Conservation (phyloP, 1,284 basidiomycete genomes). For the Sporisorium exsertum region DNA sequence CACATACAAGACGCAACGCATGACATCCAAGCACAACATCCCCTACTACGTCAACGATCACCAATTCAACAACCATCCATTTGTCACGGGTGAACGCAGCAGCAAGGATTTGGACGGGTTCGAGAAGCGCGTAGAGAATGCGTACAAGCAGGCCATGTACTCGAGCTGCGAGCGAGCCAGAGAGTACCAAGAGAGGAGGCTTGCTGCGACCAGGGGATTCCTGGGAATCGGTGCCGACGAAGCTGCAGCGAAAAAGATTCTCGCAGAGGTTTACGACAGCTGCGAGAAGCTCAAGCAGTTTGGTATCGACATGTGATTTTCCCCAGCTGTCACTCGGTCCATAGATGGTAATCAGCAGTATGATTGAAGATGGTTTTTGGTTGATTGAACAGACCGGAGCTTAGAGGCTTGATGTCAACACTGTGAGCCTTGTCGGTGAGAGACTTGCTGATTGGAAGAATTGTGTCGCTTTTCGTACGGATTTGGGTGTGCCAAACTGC, state of each 20-base stretch:
- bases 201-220: constrained; percentile 52
- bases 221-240: constrained; percentile 62
- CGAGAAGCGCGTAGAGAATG: constrained; percentile 58
- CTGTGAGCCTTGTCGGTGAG: neutral
- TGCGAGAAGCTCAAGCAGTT: constrained; percentile 65
- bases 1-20: constrained; percentile 60
- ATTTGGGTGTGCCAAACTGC: no score
- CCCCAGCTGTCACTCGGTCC: no score
- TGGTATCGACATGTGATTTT: constrained; percentile 51
- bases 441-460: no score
- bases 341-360: neutral
- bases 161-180: constrained; percentile 43
- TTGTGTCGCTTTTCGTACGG: constrained; percentile 5
- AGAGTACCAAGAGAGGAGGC: constrained; percentile 54
- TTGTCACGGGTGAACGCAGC: constrained; percentile 61
- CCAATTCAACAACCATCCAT: constrained; percentile 82
- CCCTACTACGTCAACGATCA: constrained; percentile 86
- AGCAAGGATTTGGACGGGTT: constrained; percentile 40
- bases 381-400: neutral
- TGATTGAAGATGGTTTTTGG: neutral
- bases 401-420: neutral
- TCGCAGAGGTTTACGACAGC: constrained; percentile 58
- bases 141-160: constrained; percentile 55
- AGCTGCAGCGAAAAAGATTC: constrained; percentile 56
- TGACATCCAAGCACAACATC: constrained; percentile 78